A percentile compares a stretch with the other conserved stretches of the same genome.
Conservation (phyloP, 331 rosid species). For the Rosa hybrid region DNA sequence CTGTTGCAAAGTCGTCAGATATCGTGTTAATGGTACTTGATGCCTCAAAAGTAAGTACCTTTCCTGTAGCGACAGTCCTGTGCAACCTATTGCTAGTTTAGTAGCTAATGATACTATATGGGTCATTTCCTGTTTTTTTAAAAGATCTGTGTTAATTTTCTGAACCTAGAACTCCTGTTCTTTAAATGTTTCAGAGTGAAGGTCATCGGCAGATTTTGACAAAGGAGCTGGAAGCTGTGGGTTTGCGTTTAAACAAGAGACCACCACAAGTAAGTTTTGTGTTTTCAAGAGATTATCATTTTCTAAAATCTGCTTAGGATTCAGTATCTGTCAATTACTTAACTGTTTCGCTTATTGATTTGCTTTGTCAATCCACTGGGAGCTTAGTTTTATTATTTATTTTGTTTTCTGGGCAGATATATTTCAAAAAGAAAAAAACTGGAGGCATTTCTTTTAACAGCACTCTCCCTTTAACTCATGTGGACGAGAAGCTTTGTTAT, state of each 20-base stretch:
- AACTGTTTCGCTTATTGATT: background rate
- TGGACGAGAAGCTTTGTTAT: slow-evolving; percentile 97
- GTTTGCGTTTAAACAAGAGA: slow-evolving; percentile 90
- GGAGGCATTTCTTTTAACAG: slow-evolving; percentile 99
- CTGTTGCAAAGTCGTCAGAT: slow-evolving; percentile 98
- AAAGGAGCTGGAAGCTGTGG: slow-evolving; percentile 97
- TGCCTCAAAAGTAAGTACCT: slow-evolving; percentile 84
- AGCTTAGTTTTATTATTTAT: slow-evolving; percentile 22
- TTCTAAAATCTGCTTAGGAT: background rate
- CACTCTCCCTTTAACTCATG: slow-evolving; percentile 86
- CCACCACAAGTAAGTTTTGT: slow-evolving; percentile 83
- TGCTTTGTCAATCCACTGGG: slow-evolving; percentile 16
- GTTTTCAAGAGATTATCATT: background rate
- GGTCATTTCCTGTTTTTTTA: background rate
- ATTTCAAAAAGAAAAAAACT: slow-evolving; percentile 94
- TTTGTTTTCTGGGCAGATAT: slow-evolving; percentile 65
- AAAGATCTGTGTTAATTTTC: background rate
- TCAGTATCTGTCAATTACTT: background rate
- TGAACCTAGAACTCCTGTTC: slow-evolving; percentile 17
- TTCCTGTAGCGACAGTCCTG: background rate
- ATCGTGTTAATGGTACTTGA: slow-evolving; percentile 96
- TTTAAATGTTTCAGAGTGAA: slow-evolving; percentile 70
- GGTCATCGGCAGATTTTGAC: slow-evolving; percentile 99
- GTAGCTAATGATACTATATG: slow-evolving; percentile 4
- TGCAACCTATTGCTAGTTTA: slow-evolving; percentile 16